Evolutionary conservation across 257 asterid genomes (phyloP).

Genomic region (Solanum ahanhuiri): DNA sequence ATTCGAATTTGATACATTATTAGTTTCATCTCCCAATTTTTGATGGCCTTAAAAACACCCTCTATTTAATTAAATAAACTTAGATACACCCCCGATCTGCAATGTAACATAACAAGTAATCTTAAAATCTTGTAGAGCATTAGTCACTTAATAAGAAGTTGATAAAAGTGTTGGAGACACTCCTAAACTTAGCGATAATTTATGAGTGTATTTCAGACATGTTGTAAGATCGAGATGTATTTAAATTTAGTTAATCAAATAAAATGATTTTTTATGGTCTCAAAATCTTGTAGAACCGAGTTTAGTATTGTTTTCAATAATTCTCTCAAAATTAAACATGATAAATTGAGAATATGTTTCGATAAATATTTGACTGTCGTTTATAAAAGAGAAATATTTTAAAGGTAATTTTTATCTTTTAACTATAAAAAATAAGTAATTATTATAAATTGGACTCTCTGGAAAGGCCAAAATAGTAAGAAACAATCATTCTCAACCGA

Average conservation of each 20-base stretch:
- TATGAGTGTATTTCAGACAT: rapidly evolving
- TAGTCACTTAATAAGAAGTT: rapidly evolving
- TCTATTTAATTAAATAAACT: no score
- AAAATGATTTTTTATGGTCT: rapidly evolving
- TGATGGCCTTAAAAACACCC: no score
- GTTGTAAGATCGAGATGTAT: rapidly evolving
- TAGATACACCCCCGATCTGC: no score
- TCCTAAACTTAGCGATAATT: rapidly evolving
- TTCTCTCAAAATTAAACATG: no score
- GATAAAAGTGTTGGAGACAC: no score
- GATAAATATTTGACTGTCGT: no score
- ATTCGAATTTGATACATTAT: rapidly evolving
- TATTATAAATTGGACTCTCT: neutral
- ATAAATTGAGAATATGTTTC: rapidly evolving
- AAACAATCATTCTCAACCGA: neutral
- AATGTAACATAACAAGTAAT: rapidly evolving
- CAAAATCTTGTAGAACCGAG: no score
- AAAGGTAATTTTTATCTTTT: no score
- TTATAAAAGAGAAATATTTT: no score
- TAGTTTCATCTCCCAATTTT: rapidly evolving
- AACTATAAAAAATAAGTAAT: neutral
- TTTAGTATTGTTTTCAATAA: no score
- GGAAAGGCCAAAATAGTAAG: neutral
- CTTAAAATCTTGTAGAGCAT: no score
- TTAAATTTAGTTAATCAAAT: no score